Base-by-base conservation (phyloP, 2,329 filamentous ascomycete genomes). In the Plenodomus biglobosus region DNA sequence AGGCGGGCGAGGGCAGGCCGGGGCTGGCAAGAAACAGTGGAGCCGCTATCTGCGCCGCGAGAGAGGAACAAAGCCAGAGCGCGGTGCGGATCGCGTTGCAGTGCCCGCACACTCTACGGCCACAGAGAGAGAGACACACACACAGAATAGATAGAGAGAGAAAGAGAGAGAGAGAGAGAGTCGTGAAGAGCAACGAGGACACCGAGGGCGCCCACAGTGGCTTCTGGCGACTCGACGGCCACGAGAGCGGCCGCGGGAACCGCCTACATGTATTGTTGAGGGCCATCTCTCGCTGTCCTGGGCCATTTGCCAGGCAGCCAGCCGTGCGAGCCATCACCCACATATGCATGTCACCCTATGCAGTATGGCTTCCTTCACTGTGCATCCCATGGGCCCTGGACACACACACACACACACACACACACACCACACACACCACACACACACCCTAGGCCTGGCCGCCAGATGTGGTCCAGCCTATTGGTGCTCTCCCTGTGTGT, bases 1-100 rank as follows among this genome's bases (percentile, higher is more conserved):
- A n/a, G n/a, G n/a, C n/a, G n/a, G 48, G 51, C 27, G 27, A 37
- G 44, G 45, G 42, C 41, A 46, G 39, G 55, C 50, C 42, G 48
- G 50, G 50, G 40, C 39, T 42, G 40, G 45, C 8, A 39, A 38
- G 21, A 16, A 42, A 45, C 19, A 45, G 55, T 57, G 55, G 49
- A 35, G 47, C 50, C 52, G 40, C 46, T 50, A 53, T 46, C 22
- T 27, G 19, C 24, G 46, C 36, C 30, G 39, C 17, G 34, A 27
- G 42, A 35, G 38, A 42, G 40, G 22, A 24, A 24, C 22, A 24
- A 24, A 24, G 22, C n/a, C n/a, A n/a, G n/a, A n/a, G n/a, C n/a
- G n/a, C n/a, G n/a, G n/a, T n/a, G n/a, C n/a, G n/a, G n/a, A n/a
- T n/a, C n/a, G n/a, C n/a, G n/a, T n/a, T n/a, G n/a, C 22, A 24